These are phyloP conservation scores for Acacia confusa DNA, from an alignment of 306 rosid genomes.

Conservation along the genomic window DNA sequence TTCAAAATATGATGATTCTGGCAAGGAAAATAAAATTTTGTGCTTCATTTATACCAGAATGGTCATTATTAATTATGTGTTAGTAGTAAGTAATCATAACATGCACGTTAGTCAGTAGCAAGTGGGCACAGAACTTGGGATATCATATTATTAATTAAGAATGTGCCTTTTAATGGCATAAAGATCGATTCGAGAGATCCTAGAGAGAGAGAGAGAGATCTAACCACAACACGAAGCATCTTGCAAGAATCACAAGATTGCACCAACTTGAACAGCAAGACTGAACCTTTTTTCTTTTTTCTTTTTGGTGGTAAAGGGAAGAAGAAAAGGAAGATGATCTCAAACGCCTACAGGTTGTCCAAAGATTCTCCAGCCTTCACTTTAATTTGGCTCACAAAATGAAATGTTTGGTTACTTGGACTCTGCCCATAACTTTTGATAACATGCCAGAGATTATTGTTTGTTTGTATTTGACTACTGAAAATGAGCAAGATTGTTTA, in stretches of 20 bases:
- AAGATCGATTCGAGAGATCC: background rate
- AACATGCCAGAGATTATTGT: conserved; percentile 2
- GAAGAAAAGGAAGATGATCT: background rate
- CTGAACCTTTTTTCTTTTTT: background rate
- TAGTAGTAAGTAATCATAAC: background rate
- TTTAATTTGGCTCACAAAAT: background rate
- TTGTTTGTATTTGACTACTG: background rate
- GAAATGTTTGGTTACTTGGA: conserved; percentile 5
- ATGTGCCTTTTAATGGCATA: background rate
- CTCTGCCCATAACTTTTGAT: conserved; percentile 16
- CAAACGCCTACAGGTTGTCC: conserved; percentile 16
- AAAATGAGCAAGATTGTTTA: background rate
- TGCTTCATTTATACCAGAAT: too few species aligned
- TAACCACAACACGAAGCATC: background rate
- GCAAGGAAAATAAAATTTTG: too few species aligned
- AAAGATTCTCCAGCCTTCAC: conserved; percentile 26
- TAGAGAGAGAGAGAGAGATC: background rate
- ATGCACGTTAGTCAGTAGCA: background rate
- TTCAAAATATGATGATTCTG: too few species aligned
- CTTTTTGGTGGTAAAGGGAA: background rate
- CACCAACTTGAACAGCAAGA: background rate
- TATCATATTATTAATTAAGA: background rate
- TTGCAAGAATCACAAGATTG: background rate
- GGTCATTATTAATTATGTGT: too few species aligned
- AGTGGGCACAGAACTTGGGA: background rate